Base-by-base conservation (phyloP, 306 rosid genomes). In the Prunus fruticosa region DNA sequence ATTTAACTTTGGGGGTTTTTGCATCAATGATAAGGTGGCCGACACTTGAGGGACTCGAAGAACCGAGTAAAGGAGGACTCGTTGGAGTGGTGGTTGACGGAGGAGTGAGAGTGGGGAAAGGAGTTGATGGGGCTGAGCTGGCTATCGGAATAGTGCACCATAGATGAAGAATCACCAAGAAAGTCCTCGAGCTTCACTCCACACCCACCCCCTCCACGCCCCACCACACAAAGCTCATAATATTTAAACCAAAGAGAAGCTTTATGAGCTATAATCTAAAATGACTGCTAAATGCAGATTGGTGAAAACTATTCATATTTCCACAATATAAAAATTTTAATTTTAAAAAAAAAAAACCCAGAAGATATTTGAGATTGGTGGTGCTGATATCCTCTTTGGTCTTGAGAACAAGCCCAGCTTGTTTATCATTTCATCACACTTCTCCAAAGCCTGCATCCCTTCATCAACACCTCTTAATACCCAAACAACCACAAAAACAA, bases 381-480 rank as follows among this genome's bases (percentile, higher is more conserved):
- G 99, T 92, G 86, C 88, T 83, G 68, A 95, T 88, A 87, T 95
- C 98, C 6, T 95, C 98, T 73, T 92, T 95, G 83, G 91, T 89
- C 86, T 95, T 20, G 98, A 95, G 85, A 95, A 92, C 88, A 95
- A 80, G 5, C 93, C 97, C 19, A 95, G 77, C 82, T 87, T 92
- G 76, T 81, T 80, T 18, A 89, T 71, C 99, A 95, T 92, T 18
- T 88, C 92, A 76, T 92, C 93, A 68, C 99, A 91, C 77, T 80
- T 91, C 67, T 71, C 79, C 43, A 95, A 79, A 3, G 84, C 84
- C 75, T 79, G 51, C 89, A 82, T 3, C 97, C 99, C 78, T 88
- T 90, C 86, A 43, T 88, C 71, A 95, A 82, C 56, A 74, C 78
- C 51, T 88, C 97, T 96, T 95, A 72, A 84, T 6, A 43, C 58